Conservation (phyloP, 495 filamentous ascomycete species). For the Trypethelium eluteriae region DNA sequence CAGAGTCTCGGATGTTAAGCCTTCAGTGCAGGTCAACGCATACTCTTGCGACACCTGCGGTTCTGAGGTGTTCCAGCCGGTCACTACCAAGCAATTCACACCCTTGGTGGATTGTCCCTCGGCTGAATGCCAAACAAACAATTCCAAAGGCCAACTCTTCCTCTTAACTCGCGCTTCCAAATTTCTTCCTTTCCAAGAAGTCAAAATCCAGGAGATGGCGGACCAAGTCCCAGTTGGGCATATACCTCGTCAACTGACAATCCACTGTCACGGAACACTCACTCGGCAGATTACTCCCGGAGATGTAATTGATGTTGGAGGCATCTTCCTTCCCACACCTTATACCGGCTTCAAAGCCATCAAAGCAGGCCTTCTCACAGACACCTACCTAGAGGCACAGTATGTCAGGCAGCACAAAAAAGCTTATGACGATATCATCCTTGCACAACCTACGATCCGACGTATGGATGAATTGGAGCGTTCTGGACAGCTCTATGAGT, state of each 20-base stretch:
- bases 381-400: conserved; percentile 94
- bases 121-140: conserved; percentile 78
- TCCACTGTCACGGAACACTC: conserved; percentile 80
- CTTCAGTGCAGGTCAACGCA: conserved; percentile 90
- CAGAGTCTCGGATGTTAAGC: conserved; percentile 94
- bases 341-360: conserved; percentile 98
- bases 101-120: conserved; percentile 82
- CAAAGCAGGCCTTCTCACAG: conserved; percentile 85
- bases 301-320: conserved; percentile 85
- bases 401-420: conserved; percentile 94
- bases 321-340: conserved; percentile 92
- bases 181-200: conserved; percentile 94
- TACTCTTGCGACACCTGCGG: conserved; percentile 96
- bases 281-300: conserved; percentile 84
- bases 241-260: conserved; percentile 81
- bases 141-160: conserved; percentile 86
- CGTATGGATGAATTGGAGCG: conserved; percentile 74
- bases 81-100: conserved; percentile 81
- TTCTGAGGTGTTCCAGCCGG: conserved; percentile 93
- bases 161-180: conserved; percentile 91
- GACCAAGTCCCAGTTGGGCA: conserved; percentile 97
- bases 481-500: conserved; percentile 88
- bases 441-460: conserved; percentile 65
- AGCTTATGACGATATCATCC: conserved; percentile 78
- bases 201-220: conserved; percentile 97